Conservation (phyloP, 164 flowering plant genomes). For the Tinospora cordifolia region DNA sequence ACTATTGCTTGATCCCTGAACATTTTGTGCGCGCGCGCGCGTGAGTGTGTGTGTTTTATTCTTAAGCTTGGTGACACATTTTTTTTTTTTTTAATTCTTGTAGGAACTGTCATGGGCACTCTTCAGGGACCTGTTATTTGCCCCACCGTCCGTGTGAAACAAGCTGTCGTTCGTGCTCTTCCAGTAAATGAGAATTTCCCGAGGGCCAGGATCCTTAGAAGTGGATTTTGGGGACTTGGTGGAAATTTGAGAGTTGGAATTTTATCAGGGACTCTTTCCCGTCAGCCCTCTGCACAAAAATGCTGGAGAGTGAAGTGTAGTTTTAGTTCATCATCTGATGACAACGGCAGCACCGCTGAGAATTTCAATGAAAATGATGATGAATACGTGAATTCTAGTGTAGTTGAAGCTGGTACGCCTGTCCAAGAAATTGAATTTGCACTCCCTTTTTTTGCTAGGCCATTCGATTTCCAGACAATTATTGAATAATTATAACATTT, state of each 20-base stretch:
- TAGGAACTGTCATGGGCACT: conserved; percentile 42
- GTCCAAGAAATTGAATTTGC: not conserved
- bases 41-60: too few relatives aligned
- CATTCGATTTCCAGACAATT: not conserved
- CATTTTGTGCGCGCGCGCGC: too few relatives aligned
- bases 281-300: conserved; percentile 17
- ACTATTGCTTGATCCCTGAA: too few relatives aligned
- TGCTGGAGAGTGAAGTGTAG: conserved; percentile 30
- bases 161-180: conserved; percentile 26
- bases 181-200: conserved; percentile 27
- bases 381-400: conserved; percentile 84
- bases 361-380: conserved; percentile 76
- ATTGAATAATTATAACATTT: not conserved
- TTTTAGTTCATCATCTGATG: conserved; percentile 76
- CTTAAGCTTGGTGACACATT: not conserved
- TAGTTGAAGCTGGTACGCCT: conserved; percentile 85
- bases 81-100: conserved; percentile 9
- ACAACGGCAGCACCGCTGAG: conserved; percentile 80
- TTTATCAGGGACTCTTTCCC: conserved; percentile 20
- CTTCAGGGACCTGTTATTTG: conserved; percentile 75
- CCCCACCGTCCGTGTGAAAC: conserved; percentile 52
- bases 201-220: conserved; percentile 37
- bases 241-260: conserved; percentile 19
- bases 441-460: not conserved
- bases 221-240: conserved; percentile 47